These are phyloP conservation scores for Trichoderma parareesei DNA, from an alignment of 495 filamentous ascomycete species.

Conservation along the genomic window DNA sequence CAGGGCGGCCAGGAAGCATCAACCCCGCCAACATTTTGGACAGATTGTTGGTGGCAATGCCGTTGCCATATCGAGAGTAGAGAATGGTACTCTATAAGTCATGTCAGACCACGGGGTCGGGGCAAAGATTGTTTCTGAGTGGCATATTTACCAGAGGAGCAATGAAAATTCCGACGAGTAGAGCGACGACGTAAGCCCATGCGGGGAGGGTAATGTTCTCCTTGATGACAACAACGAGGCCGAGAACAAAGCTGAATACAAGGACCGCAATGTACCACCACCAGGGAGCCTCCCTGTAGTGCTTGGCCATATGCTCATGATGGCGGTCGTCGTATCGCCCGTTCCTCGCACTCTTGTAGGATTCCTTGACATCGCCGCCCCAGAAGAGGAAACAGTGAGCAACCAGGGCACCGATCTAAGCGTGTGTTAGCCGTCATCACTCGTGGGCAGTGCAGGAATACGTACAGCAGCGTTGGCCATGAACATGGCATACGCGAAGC, in stretches of 20 bases:
- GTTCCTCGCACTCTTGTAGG: neutral
- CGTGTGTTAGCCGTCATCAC: neutral
- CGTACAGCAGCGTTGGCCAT: slow-evolving; percentile 2
- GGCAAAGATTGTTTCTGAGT: neutral
- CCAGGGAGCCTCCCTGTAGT: slow-evolving; percentile 1
- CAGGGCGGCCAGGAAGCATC: slow-evolving; percentile 20
- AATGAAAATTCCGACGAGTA: neutral
- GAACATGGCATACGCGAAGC: slow-evolving; percentile 4
- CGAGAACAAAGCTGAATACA: slow-evolving; percentile 3
- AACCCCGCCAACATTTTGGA: slow-evolving; percentile 25
- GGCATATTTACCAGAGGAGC: neutral
- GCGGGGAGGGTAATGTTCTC: slow-evolving; percentile 4
- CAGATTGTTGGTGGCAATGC: slow-evolving; percentile 26
- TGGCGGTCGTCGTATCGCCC: neutral
- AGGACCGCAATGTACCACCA: neutral
- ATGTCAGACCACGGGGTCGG: neutral
- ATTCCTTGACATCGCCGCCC: neutral
- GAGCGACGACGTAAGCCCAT: neutral
- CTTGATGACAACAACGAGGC: slow-evolving; percentile 2
- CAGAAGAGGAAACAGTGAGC: neutral
- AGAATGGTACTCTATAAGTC: neutral
- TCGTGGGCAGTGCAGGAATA: neutral
- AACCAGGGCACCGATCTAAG: slow-evolving; percentile 1
- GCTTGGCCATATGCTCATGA: neutral
- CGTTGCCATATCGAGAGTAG: slow-evolving; percentile 4